Base-by-base conservation (phyloP, 2,329 filamentous ascomycete genomes). In the Trichoderma sp. region DNA sequence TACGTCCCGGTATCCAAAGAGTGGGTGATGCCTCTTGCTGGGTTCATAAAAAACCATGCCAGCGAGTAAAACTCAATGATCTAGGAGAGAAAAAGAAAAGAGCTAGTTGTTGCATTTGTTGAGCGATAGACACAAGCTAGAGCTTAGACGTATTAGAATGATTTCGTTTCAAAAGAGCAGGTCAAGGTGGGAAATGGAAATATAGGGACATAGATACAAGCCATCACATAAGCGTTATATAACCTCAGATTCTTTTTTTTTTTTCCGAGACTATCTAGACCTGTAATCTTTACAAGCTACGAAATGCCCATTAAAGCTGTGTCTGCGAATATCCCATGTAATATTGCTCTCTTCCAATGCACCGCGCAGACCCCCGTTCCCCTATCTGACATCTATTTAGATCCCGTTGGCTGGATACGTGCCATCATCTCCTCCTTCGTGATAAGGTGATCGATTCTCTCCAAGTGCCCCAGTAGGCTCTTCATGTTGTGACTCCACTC, bases 351-450 rank as follows among this genome's bases (percentile, higher is more conserved):
- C 46, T 34, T 65, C 39, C 59, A 68, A 43, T 46, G 52, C 51
- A 60, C 59, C 61, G 21, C 34, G 58, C 58, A 52, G 14, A 56
- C 18, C 52, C 18, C 52, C 21, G 66, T 67, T 66, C 55, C 66
- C 26, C 66, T 63, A 52, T 37, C 46, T 37, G 51, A 39, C 58
- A 32, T 74, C 73, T 79, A 78, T 76, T 79, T 76, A 67, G 79
- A 77, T 70, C 78, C 79, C 60, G 81, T 82, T 6, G 93, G 93
- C 80, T 96, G 91, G 76, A 99, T 98, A 70, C 94, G 88, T 51
- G 96, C 96, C 96, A 99, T 99, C 96, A 99, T 99, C 86, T 99
- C 96, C 83, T 99, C 96, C 86, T 98, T 98, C 67, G 96, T 99
- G 77, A 99, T 99, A 76, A 99, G 85, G 80, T 99, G 96, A 78